Evolutionary conservation across 106 monocot genomes (phyloP).

Genomic region (Iris macrosiphon): DNA sequence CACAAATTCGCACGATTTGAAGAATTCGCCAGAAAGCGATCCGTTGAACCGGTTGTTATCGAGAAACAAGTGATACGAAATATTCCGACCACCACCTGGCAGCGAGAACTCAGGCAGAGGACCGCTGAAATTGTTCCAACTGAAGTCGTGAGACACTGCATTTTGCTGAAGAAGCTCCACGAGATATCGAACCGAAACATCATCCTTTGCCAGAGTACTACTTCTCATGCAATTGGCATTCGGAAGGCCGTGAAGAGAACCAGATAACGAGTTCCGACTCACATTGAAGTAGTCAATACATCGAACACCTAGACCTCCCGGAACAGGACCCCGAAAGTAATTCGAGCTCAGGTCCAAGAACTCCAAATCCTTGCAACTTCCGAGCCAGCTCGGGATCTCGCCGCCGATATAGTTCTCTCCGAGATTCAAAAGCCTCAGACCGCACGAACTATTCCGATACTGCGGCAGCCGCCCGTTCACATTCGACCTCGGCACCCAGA

Average conservation of each 20-base stretch:
- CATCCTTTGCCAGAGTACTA: conserved; percentile 4
- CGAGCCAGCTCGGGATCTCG: conserved; percentile 30
- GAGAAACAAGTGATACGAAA: conserved; percentile 40
- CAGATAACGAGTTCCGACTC: conserved; percentile 34
- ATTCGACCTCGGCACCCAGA: conserved; percentile 68
- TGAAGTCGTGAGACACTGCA: conserved; percentile 48
- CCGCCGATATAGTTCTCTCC: conserved; percentile 51
- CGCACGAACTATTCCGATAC: conserved; percentile 15
- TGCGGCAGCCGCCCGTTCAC: conserved; percentile 32
- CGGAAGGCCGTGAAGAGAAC: conserved; percentile 11
- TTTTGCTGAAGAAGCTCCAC: conserved; percentile 11
- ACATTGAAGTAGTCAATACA: conserved; percentile 53
- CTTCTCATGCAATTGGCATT: background rate
- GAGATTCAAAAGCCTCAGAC: conserved; percentile 42
- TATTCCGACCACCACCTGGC: background rate
- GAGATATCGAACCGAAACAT: conserved; percentile 15
- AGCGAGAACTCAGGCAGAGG: conserved; percentile 36
- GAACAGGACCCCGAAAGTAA: conserved; percentile 29
- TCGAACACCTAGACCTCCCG: conserved; percentile 11
- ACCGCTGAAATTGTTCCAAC: conserved; percentile 45
- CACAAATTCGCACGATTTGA: conserved; percentile 20
- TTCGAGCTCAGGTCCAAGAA: conserved; percentile 65
- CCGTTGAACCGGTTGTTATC: conserved; percentile 44
- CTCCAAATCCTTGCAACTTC: conserved; percentile 23
- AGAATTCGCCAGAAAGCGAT: conserved; percentile 27